Base-by-base conservation (phyloP, 345 rosid genomes). In the Hibiscus tridactylites region DNA sequence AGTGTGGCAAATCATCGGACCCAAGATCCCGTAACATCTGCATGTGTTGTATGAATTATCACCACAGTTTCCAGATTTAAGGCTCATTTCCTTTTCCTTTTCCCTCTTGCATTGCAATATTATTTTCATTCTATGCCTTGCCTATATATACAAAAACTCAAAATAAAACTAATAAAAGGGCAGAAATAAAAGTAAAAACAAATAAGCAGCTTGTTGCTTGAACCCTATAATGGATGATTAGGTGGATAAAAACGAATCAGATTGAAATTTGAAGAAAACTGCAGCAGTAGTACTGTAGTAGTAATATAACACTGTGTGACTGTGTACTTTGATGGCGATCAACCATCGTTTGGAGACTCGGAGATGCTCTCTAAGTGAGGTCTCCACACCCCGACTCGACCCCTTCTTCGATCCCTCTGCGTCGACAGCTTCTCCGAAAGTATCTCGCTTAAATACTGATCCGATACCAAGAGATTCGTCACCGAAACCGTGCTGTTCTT, bases 281-380 rank as follows among this genome's bases (percentile, higher is more conserved):
- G 63, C 3, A 70, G 19, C 19, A n/a, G 13, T 2, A 44, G 11
- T 9, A 44, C 19, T 9, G 13, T 2, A 44, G 11, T 9, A 44
- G 17, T 54, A n/a, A 17, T 54, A 54, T 3, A 46, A 19, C 29
- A 67, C 0, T 67, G 26, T 65, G 16, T 8, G 28, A 50, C 9
- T 12, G 35, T 5, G 57, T 54, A 50, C 19, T 50, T 72, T 77
- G 63, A 86, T 5, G 49, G 74, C 73, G 61, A 72, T 79, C 69
- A 86, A 26, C 71, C 79, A 73, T 85, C 91, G 56, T n/a, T 74
- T 61, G 83, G 80, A 0, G 83, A 64, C 78, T 90, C 96, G 17
- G 83, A 84, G 68, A 92, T 95, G 84, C 99, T 90, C 77, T 92
- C 97, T 70, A 95, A 85, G 76, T 89, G 97, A 49, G 99, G 99